Percentiles rank a stretch among this genome's conserved stretches.
These are phyloP conservation scores for Sphaerulina populicola DNA, from an alignment of 2,329 filamentous ascomycete genomes.

Conservation along the genomic window DNA sequence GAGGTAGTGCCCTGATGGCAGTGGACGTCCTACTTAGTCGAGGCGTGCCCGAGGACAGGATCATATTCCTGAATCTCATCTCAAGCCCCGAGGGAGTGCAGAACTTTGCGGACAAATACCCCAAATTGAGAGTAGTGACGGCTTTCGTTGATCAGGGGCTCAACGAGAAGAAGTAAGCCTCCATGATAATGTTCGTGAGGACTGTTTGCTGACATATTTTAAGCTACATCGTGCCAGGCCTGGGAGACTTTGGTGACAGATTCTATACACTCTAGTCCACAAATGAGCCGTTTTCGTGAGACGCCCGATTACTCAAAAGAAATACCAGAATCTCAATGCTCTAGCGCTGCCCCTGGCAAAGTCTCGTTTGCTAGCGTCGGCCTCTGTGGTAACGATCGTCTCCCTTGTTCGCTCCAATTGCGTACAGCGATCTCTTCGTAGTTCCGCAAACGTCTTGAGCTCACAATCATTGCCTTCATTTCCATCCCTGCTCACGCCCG, in stretches of 20 bases:
- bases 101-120: constrained; percentile 82
- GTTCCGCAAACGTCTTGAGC: constrained; percentile 26
- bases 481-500: constrained; percentile 26
- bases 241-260: constrained; percentile 91
- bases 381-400: background rate
- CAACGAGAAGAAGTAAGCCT: constrained; percentile 89
- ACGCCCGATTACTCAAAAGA: background rate
- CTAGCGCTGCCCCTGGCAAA: background rate
- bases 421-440: constrained; percentile 26
- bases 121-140: constrained; percentile 82
- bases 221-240: constrained; percentile 89
- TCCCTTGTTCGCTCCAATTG: constrained; percentile 23
- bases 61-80: constrained; percentile 93
- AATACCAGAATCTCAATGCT: background rate
- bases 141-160: constrained; percentile 95
- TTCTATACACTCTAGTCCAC: constrained; percentile 67
- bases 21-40: constrained; percentile 84
- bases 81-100: constrained; percentile 89
- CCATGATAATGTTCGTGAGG: constrained; percentile 1
- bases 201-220: constrained; percentile 30
- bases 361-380: background rate
- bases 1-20: constrained; percentile 95
- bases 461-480: constrained; percentile 23
- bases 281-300: background rate
- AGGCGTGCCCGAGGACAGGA: constrained; percentile 89